These are phyloP conservation scores for Tuber magnatum DNA, from an alignment of 495 filamentous ascomycete species.

Conservation along the genomic window DNA sequence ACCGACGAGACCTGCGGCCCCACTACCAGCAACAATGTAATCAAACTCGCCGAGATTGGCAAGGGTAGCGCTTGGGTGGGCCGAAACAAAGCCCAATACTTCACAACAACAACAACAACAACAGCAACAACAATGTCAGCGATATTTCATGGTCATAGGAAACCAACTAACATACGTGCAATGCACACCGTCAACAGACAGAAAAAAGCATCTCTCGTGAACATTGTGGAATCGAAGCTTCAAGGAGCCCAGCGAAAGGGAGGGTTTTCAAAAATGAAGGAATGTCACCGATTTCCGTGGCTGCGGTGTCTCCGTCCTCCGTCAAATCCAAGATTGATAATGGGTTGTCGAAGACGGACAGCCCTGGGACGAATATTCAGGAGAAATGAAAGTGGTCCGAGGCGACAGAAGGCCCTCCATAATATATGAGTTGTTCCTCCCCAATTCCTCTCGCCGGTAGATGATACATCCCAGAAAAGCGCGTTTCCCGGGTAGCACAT, in stretches of 20 bases:
- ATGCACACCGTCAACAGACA: constrained; percentile 19
- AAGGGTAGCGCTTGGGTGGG: constrained; percentile 45
- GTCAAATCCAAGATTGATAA: constrained; percentile 5
- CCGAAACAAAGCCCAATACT: constrained; percentile 22
- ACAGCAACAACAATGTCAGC: constrained; percentile 6
- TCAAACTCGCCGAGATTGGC: constrained; percentile 52
- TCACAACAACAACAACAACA: too few species aligned
- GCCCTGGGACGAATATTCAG: constrained; percentile 19
- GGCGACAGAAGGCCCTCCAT: constrained; percentile 18
- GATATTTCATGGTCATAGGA: not conserved
- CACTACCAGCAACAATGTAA: constrained; percentile 61
- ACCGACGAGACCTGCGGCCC: constrained; percentile 57
- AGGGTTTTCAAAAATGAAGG: constrained; percentile 19
- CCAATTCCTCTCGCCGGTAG: not conserved
- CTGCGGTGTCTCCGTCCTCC: constrained; percentile 16
- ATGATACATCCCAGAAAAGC: not conserved
- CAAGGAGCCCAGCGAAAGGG: constrained; percentile 10
- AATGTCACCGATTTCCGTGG: constrained; percentile 20
- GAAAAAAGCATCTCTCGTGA: constrained; percentile 20
- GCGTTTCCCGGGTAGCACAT: constrained; percentile 8
- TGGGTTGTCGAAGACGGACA: constrained; percentile 21
- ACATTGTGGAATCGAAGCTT: constrained; percentile 19
- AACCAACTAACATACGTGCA: constrained; percentile 8
- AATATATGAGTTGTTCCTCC: constrained; percentile 19
- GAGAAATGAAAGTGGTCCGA: constrained; percentile 1